These are phyloP conservation scores for Catunica adiposa DNA, from an alignment of 2,329 filamentous ascomycete genomes.

Conservation along the genomic window DNA sequence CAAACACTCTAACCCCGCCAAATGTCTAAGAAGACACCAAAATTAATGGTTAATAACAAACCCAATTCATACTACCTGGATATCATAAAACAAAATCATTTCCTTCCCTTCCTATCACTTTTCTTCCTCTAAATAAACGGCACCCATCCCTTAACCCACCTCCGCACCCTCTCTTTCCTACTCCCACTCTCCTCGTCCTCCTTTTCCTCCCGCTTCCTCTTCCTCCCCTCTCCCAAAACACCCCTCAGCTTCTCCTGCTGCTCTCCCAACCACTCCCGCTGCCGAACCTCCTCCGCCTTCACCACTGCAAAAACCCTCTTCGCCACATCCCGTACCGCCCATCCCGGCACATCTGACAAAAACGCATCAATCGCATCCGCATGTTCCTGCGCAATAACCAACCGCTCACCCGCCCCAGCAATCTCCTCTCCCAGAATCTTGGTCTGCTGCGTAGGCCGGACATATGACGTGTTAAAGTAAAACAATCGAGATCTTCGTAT, in stretches of 20 bases:
- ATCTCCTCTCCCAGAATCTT: conserved; percentile 33
- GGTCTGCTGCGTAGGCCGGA: conserved; percentile 16
- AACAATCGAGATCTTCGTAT: conserved; percentile 28
- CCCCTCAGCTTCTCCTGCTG: conserved; percentile 1
- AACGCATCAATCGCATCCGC: conserved; percentile 42
- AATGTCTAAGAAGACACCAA: no score
- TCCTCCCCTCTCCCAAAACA: background rate
- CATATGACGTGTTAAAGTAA: conserved; percentile 19
- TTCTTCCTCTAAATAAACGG: conserved; percentile 4
- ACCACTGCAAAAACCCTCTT: conserved; percentile 32
- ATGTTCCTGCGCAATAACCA: conserved; percentile 39
- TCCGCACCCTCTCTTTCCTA: background rate
- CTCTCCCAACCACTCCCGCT: conserved; percentile 9
- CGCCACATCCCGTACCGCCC: conserved; percentile 32
- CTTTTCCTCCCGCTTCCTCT: background rate
- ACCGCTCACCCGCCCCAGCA: conserved; percentile 27
- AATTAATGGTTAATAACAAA: no score
- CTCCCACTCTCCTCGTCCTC: background rate
- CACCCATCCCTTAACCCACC: conserved; percentile 8
- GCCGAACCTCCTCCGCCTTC: conserved; percentile 12
- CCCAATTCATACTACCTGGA: conserved; percentile 31
- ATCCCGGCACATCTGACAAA: conserved; percentile 28
- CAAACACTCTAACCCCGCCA: no score
- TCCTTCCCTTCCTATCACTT: no score
- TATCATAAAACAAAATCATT: background rate